Evolutionary conservation across 306 rosid genomes (phyloP).

Genomic region (Begonia masoniana): DNA sequence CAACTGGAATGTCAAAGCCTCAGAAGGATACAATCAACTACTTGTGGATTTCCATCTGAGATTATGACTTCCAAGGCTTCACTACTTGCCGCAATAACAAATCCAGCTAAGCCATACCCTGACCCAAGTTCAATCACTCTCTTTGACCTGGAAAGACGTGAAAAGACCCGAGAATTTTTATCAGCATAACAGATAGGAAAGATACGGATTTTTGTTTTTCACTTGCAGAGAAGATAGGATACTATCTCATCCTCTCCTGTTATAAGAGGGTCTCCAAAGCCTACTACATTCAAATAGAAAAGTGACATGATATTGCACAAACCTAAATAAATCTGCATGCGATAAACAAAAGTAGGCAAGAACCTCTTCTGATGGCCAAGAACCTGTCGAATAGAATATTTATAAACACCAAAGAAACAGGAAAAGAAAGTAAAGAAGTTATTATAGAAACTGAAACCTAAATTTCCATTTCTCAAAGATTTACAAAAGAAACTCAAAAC

Average conservation of each 20-base stretch:
- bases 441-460: too few species aligned
- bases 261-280: too few species aligned
- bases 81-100: slow-evolving; percentile 67
- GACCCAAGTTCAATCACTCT: slow-evolving; percentile 90
- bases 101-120: slow-evolving; percentile 90
- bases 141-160: slow-evolving; percentile 41
- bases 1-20: neutral
- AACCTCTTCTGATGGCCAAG: slow-evolving; percentile 96
- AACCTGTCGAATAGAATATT: slow-evolving; percentile 41
- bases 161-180: too few species aligned
- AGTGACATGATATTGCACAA: slow-evolving; percentile 5
- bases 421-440: too few species aligned
- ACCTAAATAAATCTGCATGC: slow-evolving; percentile 60
- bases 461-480: too few species aligned
- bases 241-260: too few species aligned
- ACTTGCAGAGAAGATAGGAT: too few species aligned
- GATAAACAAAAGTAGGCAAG: slow-evolving; percentile 78
- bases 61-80: slow-evolving; percentile 76
- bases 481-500: too few species aligned
- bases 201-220: too few species aligned
- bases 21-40: slow-evolving; percentile 81
- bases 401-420: neutral
- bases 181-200: too few species aligned
- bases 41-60: slow-evolving; percentile 94
- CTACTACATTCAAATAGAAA: slow-evolving; percentile 1